Evolutionary conservation across 441 rosid species (phyloP), one percentile per base, ranked within the genome.

Genomic region (Pelargonium cotyledonis): DNA sequence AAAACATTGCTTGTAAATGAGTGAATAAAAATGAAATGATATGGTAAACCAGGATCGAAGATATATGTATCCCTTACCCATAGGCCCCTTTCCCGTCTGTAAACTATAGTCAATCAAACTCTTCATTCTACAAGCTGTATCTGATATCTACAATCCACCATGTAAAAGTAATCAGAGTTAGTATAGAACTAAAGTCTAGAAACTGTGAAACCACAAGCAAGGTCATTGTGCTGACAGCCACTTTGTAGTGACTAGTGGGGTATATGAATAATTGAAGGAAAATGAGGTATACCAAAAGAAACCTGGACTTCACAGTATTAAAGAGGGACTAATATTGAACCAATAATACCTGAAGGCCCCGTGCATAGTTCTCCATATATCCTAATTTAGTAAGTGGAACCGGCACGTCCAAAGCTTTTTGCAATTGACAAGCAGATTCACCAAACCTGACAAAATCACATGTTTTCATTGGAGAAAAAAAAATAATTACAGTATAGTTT

Each of bases 381-480:
- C 85, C 85, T 67, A 82, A 77, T 75, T 82, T 82, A 71, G 77
- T 79, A 69, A 82, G 83, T 65, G 79, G 70, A 40, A 6, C 15
- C 19, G 85, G 81, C 63, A 82, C 81, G 57, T 82, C 85, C 77
- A 82, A 70, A 55, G 85, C 76, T 82, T 82, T 82, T 71, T 79
- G 78, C 35, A 82, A 75, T 65, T 82, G 83, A 26, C 78, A 76
- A 69, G 85, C 83, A 51, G 85, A 79, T 65, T 83, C 66, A 8
- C 77, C 80, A 77, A 82, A 75, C 83, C 83, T 82, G 60, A 47
- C 65, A 71, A 16, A 61, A 64, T 18, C 16, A 74, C 10, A 65
- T 35, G 40, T 35, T 51, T 44, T 26, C 29, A 40, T 19, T 18
- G 60, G 65, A 58, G 23, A 43, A 70, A 5, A 44, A 10, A 65